Percentiles rank a stretch among this genome's conserved stretches.
These are phyloP conservation scores for Trichoderma sp. DNA, from an alignment of 2,329 filamentous ascomycete species.

Conservation along the genomic window DNA sequence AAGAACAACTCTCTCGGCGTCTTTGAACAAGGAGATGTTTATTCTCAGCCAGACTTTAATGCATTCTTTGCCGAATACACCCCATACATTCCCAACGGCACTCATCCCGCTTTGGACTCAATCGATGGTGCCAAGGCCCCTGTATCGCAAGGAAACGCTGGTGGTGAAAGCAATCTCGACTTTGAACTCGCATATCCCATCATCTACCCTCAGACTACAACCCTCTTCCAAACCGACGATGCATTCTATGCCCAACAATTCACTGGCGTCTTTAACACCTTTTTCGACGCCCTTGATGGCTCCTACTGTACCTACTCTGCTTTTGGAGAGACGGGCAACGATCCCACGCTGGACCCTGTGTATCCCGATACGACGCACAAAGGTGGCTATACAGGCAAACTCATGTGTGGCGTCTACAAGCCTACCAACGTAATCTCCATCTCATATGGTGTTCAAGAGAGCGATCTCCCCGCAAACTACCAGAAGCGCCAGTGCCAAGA, in stretches of 20 bases:
- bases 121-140: slow-evolving; percentile 25
- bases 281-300: slow-evolving; percentile 54
- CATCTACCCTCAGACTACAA: slow-evolving; percentile 52
- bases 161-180: slow-evolving; percentile 49
- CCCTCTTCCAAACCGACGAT: slow-evolving; percentile 50
- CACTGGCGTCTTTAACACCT: slow-evolving; percentile 44
- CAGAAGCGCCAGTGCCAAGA: slow-evolving; percentile 46
- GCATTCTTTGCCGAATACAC: slow-evolving; percentile 48
- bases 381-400: slow-evolving; percentile 17
- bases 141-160: slow-evolving; percentile 28
- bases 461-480: slow-evolving; percentile 48
- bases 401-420: slow-evolving; percentile 33
- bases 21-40: slow-evolving; percentile 54
- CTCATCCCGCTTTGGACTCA: slow-evolving; percentile 20
- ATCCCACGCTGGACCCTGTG: slow-evolving; percentile 43
- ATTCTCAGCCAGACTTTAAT: slow-evolving; percentile 50
- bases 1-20: slow-evolving; percentile 50
- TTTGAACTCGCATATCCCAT: slow-evolving; percentile 50
- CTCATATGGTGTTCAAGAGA: slow-evolving; percentile 52
- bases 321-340: slow-evolving; percentile 51
- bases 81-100: slow-evolving; percentile 19
- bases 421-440: slow-evolving; percentile 36
- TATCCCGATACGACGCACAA: slow-evolving; percentile 50
- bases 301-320: slow-evolving; percentile 55
- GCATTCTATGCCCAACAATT: slow-evolving; percentile 30